phyloP scores from a whole-genome alignment of 768 basidiomycete genomes.

The Kwoniella dejecticola region DNA sequence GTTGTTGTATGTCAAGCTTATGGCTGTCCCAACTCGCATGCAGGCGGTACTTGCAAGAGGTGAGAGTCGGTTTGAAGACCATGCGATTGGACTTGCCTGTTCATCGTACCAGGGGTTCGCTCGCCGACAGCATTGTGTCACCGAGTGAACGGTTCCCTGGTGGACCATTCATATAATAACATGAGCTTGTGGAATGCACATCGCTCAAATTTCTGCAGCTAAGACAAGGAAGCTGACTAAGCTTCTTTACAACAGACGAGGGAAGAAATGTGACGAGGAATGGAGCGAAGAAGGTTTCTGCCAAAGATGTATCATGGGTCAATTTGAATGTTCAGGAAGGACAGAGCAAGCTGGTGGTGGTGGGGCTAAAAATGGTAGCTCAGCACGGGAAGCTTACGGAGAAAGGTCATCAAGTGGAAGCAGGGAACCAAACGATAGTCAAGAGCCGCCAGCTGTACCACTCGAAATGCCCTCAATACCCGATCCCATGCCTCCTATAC shows the following conservation, averaged over 20 bases:
- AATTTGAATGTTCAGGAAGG: constrained; percentile 28
- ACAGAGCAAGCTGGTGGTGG: constrained; percentile 1
- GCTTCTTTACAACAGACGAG: too few relatives aligned
- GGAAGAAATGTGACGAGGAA: constrained; percentile 39
- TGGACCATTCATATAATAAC: too few relatives aligned
- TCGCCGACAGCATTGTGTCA: background rate
- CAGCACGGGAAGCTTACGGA: background rate
- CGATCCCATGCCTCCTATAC: background rate
- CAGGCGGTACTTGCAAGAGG: constrained; percentile 35
- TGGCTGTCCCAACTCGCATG: background rate
- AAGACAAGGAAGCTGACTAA: too few relatives aligned
- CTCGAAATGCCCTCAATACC: background rate
- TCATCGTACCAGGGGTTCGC: too few relatives aligned
- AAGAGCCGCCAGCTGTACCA: background rate
- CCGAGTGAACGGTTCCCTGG: too few relatives aligned
- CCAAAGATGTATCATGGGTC: constrained; percentile 25
- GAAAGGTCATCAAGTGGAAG: constrained; percentile 3
- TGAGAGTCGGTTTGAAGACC: constrained; percentile 15
- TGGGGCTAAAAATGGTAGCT: background rate
- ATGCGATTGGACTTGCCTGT: background rate
- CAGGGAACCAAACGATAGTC: background rate
- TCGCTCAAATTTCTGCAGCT: too few relatives aligned
- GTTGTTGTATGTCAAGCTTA: too few relatives aligned
- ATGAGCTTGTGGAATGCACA: too few relatives aligned
- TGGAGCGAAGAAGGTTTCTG: constrained; percentile 33